phyloP scores from a whole-genome alignment of 805 yeast genomes.

The Ogataea ganodermae region DNA sequence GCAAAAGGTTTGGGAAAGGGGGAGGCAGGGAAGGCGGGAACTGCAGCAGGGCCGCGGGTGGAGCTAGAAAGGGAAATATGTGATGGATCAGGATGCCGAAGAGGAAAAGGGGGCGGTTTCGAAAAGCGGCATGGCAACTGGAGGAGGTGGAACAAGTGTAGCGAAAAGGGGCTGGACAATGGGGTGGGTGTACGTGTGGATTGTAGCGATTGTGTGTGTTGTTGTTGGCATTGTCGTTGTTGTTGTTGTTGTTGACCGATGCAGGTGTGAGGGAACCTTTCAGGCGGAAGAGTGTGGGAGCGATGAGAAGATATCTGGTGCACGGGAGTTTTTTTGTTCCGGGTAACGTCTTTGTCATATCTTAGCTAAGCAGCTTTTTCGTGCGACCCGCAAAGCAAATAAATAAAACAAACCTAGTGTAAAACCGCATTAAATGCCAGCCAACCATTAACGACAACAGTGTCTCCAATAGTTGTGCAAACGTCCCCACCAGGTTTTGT shows the following conservation, averaged over 20 bases:
- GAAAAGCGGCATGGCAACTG: background rate
- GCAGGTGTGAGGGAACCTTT: too few relatives aligned
- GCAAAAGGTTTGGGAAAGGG: background rate
- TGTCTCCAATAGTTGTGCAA: background rate
- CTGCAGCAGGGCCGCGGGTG: background rate
- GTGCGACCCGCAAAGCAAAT: slow-evolving; percentile 8
- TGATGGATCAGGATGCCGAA: background rate
- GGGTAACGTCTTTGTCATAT: slow-evolving; percentile 3
- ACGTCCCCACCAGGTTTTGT: background rate
- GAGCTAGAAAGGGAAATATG: background rate
- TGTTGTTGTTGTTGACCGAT: too few relatives aligned
- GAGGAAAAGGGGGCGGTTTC: background rate
- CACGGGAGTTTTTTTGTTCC: too few relatives aligned
- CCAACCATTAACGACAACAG: slow-evolving; percentile 5
- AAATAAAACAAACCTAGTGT: slow-evolving; percentile 4
- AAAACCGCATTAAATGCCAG: slow-evolving; percentile 11
- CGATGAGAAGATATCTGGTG: too few relatives aligned
- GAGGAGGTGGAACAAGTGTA: too few relatives aligned
- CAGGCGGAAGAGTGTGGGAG: too few relatives aligned
- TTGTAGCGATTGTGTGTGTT: background rate
- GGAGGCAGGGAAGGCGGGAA: background rate
- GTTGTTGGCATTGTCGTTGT: background rate
- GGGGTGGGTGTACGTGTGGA: background rate
- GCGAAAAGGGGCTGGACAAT: too few relatives aligned
- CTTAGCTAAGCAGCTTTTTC: slow-evolving; percentile 1